Conservation (phyloP, 257 asterid genomes). For the Eucommia ulmoides region DNA sequence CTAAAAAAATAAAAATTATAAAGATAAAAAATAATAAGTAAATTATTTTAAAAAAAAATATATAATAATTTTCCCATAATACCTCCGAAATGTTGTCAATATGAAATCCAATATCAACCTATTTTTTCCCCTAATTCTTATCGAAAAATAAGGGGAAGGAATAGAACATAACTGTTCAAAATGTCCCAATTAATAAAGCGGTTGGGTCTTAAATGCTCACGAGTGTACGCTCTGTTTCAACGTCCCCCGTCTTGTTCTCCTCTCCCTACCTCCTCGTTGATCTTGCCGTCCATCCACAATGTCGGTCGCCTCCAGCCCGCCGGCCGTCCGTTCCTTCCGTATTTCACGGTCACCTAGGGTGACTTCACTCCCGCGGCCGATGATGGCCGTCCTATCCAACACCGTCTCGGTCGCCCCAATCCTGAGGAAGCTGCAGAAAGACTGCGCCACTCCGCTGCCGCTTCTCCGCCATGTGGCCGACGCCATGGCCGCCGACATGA, state of each 20-base stretch:
- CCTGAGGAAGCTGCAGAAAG: slow-evolving; percentile 48
- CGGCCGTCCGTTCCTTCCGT: slow-evolving; percentile 31
- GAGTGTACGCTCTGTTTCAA: too few relatives aligned
- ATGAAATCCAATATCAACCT: too few relatives aligned
- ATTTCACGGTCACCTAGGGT: slow-evolving; percentile 14
- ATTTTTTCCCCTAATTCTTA: too few relatives aligned
- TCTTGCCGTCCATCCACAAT: slow-evolving; percentile 23
- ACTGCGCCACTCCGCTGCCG: slow-evolving; percentile 66
- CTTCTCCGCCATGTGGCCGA: slow-evolving; percentile 65
- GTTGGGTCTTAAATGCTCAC: too few relatives aligned
- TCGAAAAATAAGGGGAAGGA: too few relatives aligned
- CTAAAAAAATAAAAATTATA: too few relatives aligned
- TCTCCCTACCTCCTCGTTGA: slow-evolving; percentile 9
- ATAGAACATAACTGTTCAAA: too few relatives aligned
- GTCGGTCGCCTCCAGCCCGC: slow-evolving; percentile 32
- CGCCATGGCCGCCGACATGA: slow-evolving; percentile 66
- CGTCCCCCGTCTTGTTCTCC: slow-evolving; percentile 5
- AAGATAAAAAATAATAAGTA: too few relatives aligned
- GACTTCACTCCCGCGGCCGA: slow-evolving; percentile 19
- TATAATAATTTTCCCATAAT: too few relatives aligned
- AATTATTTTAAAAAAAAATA: too few relatives aligned
- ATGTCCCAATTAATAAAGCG: too few relatives aligned
- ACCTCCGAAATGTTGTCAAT: too few relatives aligned
- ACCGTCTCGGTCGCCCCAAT: slow-evolving; percentile 24
- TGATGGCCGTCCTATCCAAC: slow-evolving; percentile 32